phyloP scores from a whole-genome alignment of 1,284 basidiomycete genomes.

The Macrocystidia cucumis region DNA sequence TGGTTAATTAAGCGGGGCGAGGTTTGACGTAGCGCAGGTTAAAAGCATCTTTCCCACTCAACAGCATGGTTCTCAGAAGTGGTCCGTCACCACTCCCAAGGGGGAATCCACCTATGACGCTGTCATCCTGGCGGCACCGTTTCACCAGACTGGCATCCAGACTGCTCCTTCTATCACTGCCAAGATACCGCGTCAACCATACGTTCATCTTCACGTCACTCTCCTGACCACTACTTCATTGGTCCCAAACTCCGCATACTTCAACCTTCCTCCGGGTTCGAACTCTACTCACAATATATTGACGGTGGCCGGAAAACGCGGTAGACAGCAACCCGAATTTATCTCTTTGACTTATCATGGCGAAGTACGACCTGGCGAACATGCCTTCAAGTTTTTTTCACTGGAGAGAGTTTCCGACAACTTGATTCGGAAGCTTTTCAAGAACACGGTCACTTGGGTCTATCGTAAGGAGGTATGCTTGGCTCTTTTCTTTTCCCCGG shows the following conservation, averaged over 20 bases:
- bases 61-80: conserved; percentile 29
- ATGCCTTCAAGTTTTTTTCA: conserved; percentile 89
- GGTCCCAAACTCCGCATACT: conserved; percentile 62
- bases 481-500: conserved; percentile 1
- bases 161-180: conserved; percentile 38
- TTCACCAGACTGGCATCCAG: conserved; percentile 52
- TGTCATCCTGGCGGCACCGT: conserved; percentile 74
- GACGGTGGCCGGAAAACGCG: conserved; percentile 57
- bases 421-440: conserved; percentile 65
- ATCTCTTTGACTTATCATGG: conserved; percentile 88
- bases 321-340: conserved; percentile 66
- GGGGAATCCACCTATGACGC: conserved; percentile 48
- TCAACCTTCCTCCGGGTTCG: conserved; percentile 43
- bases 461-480: conserved; percentile 64
- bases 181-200: conserved; percentile 60
- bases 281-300: conserved; percentile 63
- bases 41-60: conserved; percentile 33
- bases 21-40: conserved; percentile 30
- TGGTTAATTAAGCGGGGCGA: neutral
- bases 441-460: conserved; percentile 78
- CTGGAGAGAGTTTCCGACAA: conserved; percentile 54
- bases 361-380: conserved; percentile 46
- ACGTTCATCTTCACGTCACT: conserved; percentile 86
- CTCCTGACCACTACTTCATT: conserved; percentile 74
- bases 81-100: conserved; percentile 39